These are phyloP conservation scores for Selenicereus undatus DNA, from an alignment of 148 eudicot genomes.

Conservation along the genomic window DNA sequence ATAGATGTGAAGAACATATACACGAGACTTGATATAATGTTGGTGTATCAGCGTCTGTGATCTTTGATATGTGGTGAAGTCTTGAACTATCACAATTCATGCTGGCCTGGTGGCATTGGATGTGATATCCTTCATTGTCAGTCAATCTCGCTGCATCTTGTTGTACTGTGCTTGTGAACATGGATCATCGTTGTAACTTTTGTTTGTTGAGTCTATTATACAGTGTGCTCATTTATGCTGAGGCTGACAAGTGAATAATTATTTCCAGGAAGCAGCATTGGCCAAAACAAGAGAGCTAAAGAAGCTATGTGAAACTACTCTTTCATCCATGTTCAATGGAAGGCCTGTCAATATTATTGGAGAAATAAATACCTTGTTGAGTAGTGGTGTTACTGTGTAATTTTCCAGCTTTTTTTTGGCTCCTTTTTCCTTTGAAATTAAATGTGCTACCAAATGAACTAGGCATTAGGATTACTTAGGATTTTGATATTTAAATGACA, in stretches of 20 bases:
- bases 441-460: neutral
- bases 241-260: neutral
- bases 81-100: neutral
- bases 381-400: conserved; percentile 38
- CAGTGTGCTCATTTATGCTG: neutral
- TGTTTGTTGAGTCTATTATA: neutral
- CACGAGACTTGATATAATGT: neutral
- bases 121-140: neutral
- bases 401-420: neutral
- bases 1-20: neutral
- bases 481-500: neutral
- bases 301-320: conserved; percentile 81
- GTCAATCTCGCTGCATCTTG: neutral
- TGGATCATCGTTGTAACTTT: neutral
- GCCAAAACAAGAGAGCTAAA: conserved; percentile 76
- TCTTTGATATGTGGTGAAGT: neutral
- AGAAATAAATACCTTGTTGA: conserved; percentile 68
- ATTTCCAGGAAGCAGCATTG: conserved; percentile 80
- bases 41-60: neutral
- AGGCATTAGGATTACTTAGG: conserved; percentile 14
- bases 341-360: conserved; percentile 88
- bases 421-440: neutral
- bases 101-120: neutral
- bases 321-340: conserved; percentile 84
- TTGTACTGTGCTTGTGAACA: neutral